Conservation (phyloP, 768 basidiomycete genomes). For the Crucibulum laeve region DNA sequence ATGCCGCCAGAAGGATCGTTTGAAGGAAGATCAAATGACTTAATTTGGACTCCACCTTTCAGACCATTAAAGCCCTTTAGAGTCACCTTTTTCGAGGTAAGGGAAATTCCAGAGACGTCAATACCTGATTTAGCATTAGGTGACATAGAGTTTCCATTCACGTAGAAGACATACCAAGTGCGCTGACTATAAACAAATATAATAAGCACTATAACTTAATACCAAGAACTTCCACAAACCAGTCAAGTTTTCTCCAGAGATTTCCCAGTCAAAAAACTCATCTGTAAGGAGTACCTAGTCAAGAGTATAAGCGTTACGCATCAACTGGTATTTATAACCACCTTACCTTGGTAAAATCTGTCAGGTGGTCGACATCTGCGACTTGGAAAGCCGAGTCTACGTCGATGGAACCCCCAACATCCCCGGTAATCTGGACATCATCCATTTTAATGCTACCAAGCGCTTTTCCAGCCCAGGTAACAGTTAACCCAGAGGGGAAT, state of each 20-base stretch:
- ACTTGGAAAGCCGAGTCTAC: constrained; percentile 53
- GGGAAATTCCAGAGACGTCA: constrained; percentile 47
- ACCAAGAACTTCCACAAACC: constrained; percentile 26
- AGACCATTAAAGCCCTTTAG: constrained; percentile 71
- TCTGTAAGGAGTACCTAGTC: constrained; percentile 52
- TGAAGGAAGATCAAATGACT: constrained; percentile 64
- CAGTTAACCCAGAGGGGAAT: constrained; percentile 57
- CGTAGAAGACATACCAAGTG: constrained; percentile 39
- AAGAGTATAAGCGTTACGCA: constrained; percentile 1
- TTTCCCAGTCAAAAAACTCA: constrained; percentile 67
- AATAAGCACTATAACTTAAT: neutral
- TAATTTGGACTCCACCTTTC: constrained; percentile 54
- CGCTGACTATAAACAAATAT: constrained; percentile 36
- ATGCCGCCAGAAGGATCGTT: constrained; percentile 73
- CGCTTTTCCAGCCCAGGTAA: constrained; percentile 53
- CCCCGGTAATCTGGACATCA: constrained; percentile 53
- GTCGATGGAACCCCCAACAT: constrained; percentile 59
- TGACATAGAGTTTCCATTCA: neutral
- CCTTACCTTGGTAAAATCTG: constrained; percentile 59
- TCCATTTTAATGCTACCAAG: constrained; percentile 61
- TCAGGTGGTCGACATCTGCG: constrained; percentile 49
- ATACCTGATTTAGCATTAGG: constrained; percentile 38
- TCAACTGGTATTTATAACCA: neutral
- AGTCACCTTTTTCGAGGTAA: constrained; percentile 53
- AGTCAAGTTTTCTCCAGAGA: constrained; percentile 59